These are phyloP conservation scores for Geosmithia morbida DNA, from an alignment of 2,329 filamentous ascomycete genomes.

Conservation along the genomic window DNA sequence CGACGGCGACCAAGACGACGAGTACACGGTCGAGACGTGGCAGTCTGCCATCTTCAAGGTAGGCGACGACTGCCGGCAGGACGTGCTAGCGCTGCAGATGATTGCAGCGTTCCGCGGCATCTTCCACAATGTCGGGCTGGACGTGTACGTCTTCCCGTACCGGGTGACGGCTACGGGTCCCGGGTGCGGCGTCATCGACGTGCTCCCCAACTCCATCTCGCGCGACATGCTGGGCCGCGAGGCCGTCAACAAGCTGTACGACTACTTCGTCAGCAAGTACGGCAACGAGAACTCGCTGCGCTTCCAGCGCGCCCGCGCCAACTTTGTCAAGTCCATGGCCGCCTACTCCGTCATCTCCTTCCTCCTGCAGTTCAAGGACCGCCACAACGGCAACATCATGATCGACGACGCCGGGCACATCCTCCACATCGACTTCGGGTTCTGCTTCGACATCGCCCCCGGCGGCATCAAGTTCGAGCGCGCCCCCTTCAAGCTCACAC, in stretches of 20 bases:
- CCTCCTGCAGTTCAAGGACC: slow-evolving; percentile 95
- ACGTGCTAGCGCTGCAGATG: slow-evolving; percentile 93
- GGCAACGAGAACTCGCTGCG: slow-evolving; percentile 88
- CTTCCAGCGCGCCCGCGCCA: slow-evolving; percentile 89
- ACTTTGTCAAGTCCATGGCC: slow-evolving; percentile 99
- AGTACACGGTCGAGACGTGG: slow-evolving; percentile 73
- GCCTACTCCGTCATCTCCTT: slow-evolving; percentile 97
- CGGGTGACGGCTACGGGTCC: slow-evolving; percentile 94
- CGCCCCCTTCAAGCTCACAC: slow-evolving; percentile 93
- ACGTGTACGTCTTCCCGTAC: slow-evolving; percentile 95
- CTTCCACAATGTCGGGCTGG: slow-evolving; percentile 85
- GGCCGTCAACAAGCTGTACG: slow-evolving; percentile 93
- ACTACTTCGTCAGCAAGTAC: slow-evolving; percentile 96
- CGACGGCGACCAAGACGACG: slow-evolving; percentile 18
- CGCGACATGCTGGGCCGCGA: slow-evolving; percentile 97
- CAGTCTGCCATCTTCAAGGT: slow-evolving; percentile 99
- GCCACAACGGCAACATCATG: slow-evolving; percentile 99
- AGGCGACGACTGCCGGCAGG: slow-evolving; percentile 94
- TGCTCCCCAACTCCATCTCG: slow-evolving; percentile 92
- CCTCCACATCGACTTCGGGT: slow-evolving; percentile 96
- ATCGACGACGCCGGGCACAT: slow-evolving; percentile 95
- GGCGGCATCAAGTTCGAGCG: slow-evolving; percentile 96
- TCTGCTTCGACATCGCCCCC: slow-evolving; percentile 97
- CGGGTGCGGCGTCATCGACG: slow-evolving; percentile 95
- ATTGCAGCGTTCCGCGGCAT: slow-evolving; percentile 96